Evolutionary conservation across 495 filamentous ascomycete species (phyloP).

Genomic region (Cryomyces minteri): DNA sequence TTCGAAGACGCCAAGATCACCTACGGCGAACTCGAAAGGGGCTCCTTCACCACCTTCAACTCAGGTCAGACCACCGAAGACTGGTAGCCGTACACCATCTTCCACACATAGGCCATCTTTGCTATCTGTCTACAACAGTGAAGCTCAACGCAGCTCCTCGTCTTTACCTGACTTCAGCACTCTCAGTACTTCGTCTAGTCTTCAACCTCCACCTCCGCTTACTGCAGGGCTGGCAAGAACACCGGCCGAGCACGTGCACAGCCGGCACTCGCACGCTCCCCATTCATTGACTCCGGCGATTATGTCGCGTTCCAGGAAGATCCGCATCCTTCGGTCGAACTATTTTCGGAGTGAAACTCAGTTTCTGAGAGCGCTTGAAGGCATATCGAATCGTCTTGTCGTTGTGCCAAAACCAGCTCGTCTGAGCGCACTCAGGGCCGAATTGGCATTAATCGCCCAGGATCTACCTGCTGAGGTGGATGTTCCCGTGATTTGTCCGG

Average conservation of each 20-base stretch:
- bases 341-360: conserved; percentile 59
- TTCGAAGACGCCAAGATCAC: conserved; percentile 20
- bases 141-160: conserved; percentile 37
- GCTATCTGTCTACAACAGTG: conserved; percentile 2
- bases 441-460: conserved; percentile 52
- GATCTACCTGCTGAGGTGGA: conserved; percentile 61
- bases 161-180: conserved; percentile 43
- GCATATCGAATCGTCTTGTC: conserved; percentile 59
- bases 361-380: conserved; percentile 52
- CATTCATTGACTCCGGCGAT: conserved; percentile 31
- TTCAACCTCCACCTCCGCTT: conserved; percentile 11
- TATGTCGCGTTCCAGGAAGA: conserved; percentile 35
- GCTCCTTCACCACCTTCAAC: not conserved
- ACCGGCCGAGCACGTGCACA: conserved; percentile 11
- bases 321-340: conserved; percentile 45
- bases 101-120: conserved; percentile 3
- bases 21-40: conserved; percentile 9
- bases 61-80: not conserved
- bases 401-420: conserved; percentile 55
- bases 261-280: conserved; percentile 27
- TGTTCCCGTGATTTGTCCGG: conserved; percentile 56
- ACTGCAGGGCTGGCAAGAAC: conserved; percentile 4
- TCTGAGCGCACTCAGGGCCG: conserved; percentile 54
- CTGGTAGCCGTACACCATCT: too few species aligned
- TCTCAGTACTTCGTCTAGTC: conserved; percentile 12